Conservation (phyloP, 306 rosid species). For the Leucaena leucocephala region DNA sequence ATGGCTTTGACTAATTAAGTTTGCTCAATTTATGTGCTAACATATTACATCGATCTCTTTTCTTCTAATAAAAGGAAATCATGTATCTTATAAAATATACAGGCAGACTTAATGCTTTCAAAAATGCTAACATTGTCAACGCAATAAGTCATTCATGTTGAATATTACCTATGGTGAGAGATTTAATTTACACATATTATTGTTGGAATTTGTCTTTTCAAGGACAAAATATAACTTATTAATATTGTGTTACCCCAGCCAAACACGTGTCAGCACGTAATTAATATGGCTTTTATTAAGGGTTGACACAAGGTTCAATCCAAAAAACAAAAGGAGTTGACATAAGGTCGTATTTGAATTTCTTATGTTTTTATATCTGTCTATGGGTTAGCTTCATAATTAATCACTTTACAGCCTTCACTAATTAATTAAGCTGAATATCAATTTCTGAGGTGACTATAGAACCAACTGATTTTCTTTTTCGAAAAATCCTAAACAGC, state of each 20-base stretch:
- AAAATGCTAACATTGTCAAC: background rate
- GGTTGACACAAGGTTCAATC: background rate
- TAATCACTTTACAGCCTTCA: background rate
- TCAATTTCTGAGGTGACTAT: background rate
- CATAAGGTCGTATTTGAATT: background rate
- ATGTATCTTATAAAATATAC: background rate
- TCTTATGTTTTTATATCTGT: background rate
- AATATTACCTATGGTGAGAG: background rate
- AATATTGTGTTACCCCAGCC: background rate
- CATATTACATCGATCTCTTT: background rate
- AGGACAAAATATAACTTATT: background rate
- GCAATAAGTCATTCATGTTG: background rate
- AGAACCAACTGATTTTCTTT: background rate
- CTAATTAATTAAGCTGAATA: background rate
- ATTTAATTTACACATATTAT: background rate
- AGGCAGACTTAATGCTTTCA: background rate
- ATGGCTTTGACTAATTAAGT: constrained; percentile 6
- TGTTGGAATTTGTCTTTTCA: background rate
- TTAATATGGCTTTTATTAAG: background rate
- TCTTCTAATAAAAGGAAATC: background rate
- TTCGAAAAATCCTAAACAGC: background rate
- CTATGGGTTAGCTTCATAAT: background rate
- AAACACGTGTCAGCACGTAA: background rate
- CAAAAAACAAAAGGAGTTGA: background rate
- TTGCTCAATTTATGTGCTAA: background rate